These are phyloP conservation scores for Ustilago esculenta DNA, from an alignment of 1,284 basidiomycete genomes.

Conservation along the genomic window DNA sequence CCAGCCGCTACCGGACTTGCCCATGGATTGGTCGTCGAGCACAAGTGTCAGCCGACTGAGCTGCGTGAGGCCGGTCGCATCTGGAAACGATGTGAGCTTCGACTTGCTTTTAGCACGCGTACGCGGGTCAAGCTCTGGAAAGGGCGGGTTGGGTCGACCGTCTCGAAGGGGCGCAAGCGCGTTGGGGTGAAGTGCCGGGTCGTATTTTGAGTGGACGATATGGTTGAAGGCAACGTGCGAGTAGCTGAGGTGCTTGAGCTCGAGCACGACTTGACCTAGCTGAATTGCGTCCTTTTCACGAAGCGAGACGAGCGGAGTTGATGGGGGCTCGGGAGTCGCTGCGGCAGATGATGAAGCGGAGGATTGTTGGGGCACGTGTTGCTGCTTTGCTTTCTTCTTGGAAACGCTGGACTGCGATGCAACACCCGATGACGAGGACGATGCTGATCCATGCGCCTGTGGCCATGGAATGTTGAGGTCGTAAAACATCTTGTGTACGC, in stretches of 20 bases:
- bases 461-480: conserved; percentile 62
- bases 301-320: conserved; percentile 12
- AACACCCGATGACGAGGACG: conserved; percentile 3
- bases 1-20: conserved; percentile 57
- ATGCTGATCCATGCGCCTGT: conserved; percentile 1
- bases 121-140: conserved; percentile 59
- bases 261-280: conserved; percentile 37
- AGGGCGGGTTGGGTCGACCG: conserved; percentile 41
- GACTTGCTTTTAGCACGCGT: conserved; percentile 21
- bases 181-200: conserved; percentile 44
- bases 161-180: conserved; percentile 28
- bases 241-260: conserved; percentile 53
- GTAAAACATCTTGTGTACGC: conserved; percentile 47
- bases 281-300: conserved; percentile 31
- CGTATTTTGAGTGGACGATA: conserved; percentile 49
- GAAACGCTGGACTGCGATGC: conserved; percentile 8
- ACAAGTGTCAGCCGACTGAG: conserved; percentile 63
- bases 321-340: conserved; percentile 7
- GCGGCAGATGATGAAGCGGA: conserved; percentile 15
- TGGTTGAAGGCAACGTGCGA: conserved; percentile 59
- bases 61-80: conserved; percentile 41
- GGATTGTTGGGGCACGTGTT: conserved; percentile 7
- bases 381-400: conserved; percentile 49
- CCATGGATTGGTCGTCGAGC: conserved; percentile 59
- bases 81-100: background rate